Percentiles rank a stretch among this genome's conserved stretches.
Evolutionary conservation across 2,329 filamentous ascomycete species (phyloP).

Genomic region (Onygena corvina): DNA sequence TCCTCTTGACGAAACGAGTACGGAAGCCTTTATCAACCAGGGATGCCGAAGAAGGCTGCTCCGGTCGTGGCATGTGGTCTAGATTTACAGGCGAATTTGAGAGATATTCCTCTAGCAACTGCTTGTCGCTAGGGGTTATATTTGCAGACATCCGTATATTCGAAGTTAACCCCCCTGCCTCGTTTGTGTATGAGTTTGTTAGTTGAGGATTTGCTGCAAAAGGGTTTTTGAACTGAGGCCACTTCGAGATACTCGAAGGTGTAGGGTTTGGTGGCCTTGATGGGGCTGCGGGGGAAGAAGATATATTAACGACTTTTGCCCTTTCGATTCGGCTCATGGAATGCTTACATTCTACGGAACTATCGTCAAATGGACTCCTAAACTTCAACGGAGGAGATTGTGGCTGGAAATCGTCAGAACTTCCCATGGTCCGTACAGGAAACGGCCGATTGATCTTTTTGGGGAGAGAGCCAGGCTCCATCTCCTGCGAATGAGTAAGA

Average conservation of each 20-base stretch:
- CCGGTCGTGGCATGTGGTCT: neutral
- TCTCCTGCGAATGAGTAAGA: conserved; percentile 5
- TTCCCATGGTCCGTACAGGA: conserved; percentile 4
- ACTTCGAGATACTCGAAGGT: neutral
- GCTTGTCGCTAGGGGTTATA: neutral
- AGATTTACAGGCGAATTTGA: conserved; percentile 5
- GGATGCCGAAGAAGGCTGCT: conserved; percentile 10
- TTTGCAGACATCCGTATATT: neutral
- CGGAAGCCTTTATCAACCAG: conserved; percentile 31
- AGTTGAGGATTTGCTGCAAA: neutral
- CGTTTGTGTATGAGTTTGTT: neutral
- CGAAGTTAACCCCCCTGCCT: neutral
- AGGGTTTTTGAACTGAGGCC: neutral
- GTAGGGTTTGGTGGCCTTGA: conserved; percentile 3
- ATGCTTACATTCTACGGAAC: neutral
- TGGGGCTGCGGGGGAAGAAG: conserved; percentile 4
- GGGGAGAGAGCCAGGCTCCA: neutral
- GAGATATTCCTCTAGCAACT: neutral
- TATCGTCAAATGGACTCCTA: conserved; percentile 4
- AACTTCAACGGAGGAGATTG: neutral
- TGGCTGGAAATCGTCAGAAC: neutral
- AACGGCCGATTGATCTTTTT: neutral
- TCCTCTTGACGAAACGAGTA: conserved; percentile 26
- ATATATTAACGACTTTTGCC: neutral
- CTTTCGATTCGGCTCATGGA: neutral